Evolutionary conservation across 2,329 filamentous ascomycete species (phyloP).

Genomic region (Calonectria pauciramosa): DNA sequence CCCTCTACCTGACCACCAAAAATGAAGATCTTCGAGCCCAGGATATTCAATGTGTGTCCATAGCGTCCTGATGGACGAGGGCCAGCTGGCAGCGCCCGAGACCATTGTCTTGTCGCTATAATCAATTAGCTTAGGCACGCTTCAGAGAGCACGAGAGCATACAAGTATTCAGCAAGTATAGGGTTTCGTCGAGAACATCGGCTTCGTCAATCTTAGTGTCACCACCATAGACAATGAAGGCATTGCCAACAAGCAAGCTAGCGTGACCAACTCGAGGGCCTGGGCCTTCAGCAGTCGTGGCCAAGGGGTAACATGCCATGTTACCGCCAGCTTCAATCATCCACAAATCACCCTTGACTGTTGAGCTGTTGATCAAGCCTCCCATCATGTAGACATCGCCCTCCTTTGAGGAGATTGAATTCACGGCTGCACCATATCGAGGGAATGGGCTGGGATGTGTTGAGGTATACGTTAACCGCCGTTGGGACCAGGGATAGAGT

Average conservation of each 20-base stretch:
- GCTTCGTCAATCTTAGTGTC: slow-evolving; percentile 97
- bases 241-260: slow-evolving; percentile 95
- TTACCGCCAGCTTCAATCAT: slow-evolving; percentile 92
- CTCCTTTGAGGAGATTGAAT: slow-evolving; percentile 92
- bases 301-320: slow-evolving; percentile 91
- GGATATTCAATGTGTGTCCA: slow-evolving; percentile 94
- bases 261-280: slow-evolving; percentile 95
- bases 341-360: slow-evolving; percentile 97
- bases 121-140: slow-evolving; percentile 31
- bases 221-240: slow-evolving; percentile 98
- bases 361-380: slow-evolving; percentile 92
- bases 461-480: slow-evolving; percentile 87
- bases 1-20: slow-evolving; percentile 98
- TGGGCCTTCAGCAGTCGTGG: slow-evolving; percentile 93
- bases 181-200: slow-evolving; percentile 91
- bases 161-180: slow-evolving; percentile 99
- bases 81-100: slow-evolving; percentile 89
- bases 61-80: slow-evolving; percentile 91
- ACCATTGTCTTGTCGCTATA: slow-evolving; percentile 97
- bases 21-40: slow-evolving; percentile 97
- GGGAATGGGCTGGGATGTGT: slow-evolving; percentile 90
- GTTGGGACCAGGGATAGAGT: slow-evolving; percentile 96
- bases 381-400: slow-evolving; percentile 99
- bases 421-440: slow-evolving; percentile 96
- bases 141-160: slow-evolving; percentile 56